A percentile compares a stretch with the other conserved stretches of the same genome.
Conservation (phyloP, 1,139 yeast species). For the Yamadazyma diospyri region DNA sequence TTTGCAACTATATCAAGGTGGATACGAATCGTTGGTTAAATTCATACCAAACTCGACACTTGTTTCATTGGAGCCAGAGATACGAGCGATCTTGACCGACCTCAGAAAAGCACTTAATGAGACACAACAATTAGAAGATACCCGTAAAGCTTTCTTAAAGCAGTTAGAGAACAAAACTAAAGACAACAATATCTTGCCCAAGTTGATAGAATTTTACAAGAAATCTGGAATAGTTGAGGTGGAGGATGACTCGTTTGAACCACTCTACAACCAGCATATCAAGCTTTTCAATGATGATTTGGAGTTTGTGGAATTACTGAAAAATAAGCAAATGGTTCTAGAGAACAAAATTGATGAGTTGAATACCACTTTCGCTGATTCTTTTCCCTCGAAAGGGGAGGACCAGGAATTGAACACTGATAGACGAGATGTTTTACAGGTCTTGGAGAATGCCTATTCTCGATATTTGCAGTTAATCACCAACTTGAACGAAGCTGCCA, state of each 20-base stretch:
- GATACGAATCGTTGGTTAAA: slow-evolving; percentile 36
- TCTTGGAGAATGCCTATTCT: slow-evolving; percentile 50
- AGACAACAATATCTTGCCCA: slow-evolving; percentile 50
- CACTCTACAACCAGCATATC: slow-evolving; percentile 35
- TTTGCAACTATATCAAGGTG: slow-evolving; percentile 44
- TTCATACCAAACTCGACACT: slow-evolving; percentile 51
- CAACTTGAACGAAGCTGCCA: slow-evolving; percentile 66
- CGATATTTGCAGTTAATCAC: slow-evolving; percentile 54
- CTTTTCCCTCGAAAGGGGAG: slow-evolving; percentile 17
- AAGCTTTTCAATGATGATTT: slow-evolving; percentile 39
- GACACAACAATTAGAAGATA: slow-evolving; percentile 23
- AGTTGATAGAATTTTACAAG: slow-evolving; percentile 46
- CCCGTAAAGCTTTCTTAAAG: slow-evolving; percentile 38
- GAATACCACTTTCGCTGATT: slow-evolving; percentile 32
- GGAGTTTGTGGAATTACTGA: slow-evolving; percentile 33
- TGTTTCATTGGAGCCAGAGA: slow-evolving; percentile 36
- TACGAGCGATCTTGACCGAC: slow-evolving; percentile 35
- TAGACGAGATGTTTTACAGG: slow-evolving; percentile 51
- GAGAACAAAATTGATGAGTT: slow-evolving; percentile 42
- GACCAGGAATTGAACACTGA: slow-evolving; percentile 17
- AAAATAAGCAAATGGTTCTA: slow-evolving; percentile 37
- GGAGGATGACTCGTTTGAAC: slow-evolving; percentile 28
- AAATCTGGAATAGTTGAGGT: slow-evolving; percentile 18
- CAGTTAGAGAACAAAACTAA: slow-evolving; percentile 42
- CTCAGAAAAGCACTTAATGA: slow-evolving; percentile 37